Percentiles rank a stretch among this genome's conserved stretches.
Conservation (phyloP, 345 rosid genomes). For the Brassica nigra region DNA sequence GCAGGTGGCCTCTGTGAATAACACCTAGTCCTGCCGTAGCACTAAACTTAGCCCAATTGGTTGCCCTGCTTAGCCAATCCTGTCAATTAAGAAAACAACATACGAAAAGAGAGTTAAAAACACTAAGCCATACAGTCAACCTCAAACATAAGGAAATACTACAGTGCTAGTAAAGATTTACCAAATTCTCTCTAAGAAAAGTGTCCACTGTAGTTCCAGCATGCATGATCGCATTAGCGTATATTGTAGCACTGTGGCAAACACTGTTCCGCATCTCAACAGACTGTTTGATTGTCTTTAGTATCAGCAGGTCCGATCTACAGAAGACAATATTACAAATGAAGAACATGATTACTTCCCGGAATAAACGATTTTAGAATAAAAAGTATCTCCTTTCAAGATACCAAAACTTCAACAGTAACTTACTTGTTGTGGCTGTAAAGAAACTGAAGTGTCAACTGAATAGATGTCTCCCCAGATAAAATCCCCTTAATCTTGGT, state of each 20-base stretch:
- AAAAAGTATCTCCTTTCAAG: not conserved
- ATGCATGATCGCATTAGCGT: slow-evolving; percentile 99
- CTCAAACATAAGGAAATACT: not conserved
- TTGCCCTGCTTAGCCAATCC: slow-evolving; percentile 99
- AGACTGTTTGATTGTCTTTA: slow-evolving; percentile 96
- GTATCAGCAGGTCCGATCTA: slow-evolving; percentile 91
- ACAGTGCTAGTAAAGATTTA: slow-evolving; percentile 29
- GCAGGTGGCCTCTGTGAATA: slow-evolving; percentile 93
- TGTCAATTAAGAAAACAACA: slow-evolving; percentile 38
- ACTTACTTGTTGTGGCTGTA: slow-evolving; percentile 89
- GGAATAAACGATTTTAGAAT: not conserved
- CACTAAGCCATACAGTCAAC: slow-evolving; percentile 15
- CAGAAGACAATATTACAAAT: slow-evolving; percentile 26
- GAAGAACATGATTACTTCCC: not conserved
- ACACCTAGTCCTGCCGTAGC: slow-evolving; percentile 99
- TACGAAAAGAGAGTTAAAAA: slow-evolving; percentile 16
- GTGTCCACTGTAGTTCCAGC: slow-evolving; percentile 99
- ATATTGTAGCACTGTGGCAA: slow-evolving; percentile 98
- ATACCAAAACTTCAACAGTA: slow-evolving; percentile 9
- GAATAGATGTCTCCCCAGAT: slow-evolving; percentile 95
- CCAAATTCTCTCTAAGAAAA: slow-evolving; percentile 95
- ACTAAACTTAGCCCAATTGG: slow-evolving; percentile 99
- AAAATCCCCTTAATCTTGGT: slow-evolving; percentile 83
- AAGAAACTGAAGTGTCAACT: slow-evolving; percentile 86
- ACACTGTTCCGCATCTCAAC: slow-evolving; percentile 99